Evolutionary conservation across 495 filamentous ascomycete genomes (phyloP), one percentile per base, ranked within the genome.

Genomic region (Neurospora pannonica): DNA sequence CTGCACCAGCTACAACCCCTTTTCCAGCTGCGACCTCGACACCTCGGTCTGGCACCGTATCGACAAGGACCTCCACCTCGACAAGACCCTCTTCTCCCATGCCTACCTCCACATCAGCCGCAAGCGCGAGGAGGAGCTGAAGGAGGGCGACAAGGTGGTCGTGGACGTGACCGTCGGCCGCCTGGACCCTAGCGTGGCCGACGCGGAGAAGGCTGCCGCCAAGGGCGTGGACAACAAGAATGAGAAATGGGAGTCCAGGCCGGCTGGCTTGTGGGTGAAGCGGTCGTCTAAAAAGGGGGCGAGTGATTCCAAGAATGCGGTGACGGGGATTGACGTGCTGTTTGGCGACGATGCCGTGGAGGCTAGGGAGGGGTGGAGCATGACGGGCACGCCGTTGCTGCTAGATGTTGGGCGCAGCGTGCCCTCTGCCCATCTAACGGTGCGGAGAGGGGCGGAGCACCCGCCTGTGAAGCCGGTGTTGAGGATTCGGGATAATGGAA

Each of bases 301-400:
- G 34, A 93, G 91, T 76, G 94, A 97, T 77, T 94, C 91, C 5
- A 88, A 90, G 46, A 87, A 86, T 54, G 91, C 91, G 7, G 87
- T 99, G 48, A 98, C 94, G 5, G 91, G 89, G 5, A 87, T 98
- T 9, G 96, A 99, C 82, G 90, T 98, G 2, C 85, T 99, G 3
- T 99, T 97, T 79, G 96, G 96, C 34, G 90, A 94, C 4, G 96
- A 98, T 82, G 96, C 94, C 8, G 93, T 95, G 7, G 96, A 99
- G 79, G 94, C 93, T 13, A 88, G 96, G 48, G 85, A 88, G 7
- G 91, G 91, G 21, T 99, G 96, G 96, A 84, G 90, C 75, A 86
- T 97, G 36, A 88, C 87, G 70, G 90, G 91, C 67, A 91, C 89
- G 17, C 86, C 92, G 15, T 83, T 97, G 73, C 80, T 93, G 70